These are phyloP conservation scores for Teunomyces tritomae DNA, from an alignment of 805 yeast species.

Conservation along the genomic window DNA sequence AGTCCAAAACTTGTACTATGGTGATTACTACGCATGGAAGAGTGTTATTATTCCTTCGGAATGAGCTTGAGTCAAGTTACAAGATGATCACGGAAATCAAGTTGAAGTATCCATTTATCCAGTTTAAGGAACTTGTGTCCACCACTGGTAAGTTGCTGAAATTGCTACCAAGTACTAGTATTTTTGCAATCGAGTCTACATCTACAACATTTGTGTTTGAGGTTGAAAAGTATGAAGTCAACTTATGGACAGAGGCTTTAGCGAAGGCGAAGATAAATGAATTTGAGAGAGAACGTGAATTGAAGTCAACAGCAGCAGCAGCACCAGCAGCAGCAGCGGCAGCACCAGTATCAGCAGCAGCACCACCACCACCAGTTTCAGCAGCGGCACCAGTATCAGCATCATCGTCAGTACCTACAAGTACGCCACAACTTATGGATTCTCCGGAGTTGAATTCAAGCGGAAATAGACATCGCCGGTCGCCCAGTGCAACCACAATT, in stretches of 20 bases:
- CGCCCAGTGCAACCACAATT: constrained; percentile 3
- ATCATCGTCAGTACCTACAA: too few species aligned
- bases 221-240: constrained; percentile 49
- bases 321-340: background rate
- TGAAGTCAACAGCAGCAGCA: background rate
- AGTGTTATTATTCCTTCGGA: constrained; percentile 50
- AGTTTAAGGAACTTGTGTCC: constrained; percentile 57
- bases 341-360: background rate
- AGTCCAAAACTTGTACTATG: constrained; percentile 47
- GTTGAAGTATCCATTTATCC: constrained; percentile 50
- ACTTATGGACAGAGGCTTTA: constrained; percentile 56
- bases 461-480: constrained; percentile 3
- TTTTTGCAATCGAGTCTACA: constrained; percentile 58
- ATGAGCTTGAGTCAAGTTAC: constrained; percentile 36
- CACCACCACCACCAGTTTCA: too few species aligned
- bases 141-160: constrained; percentile 29
- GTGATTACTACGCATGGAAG: constrained; percentile 64
- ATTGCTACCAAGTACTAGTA: constrained; percentile 38
- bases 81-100: constrained; percentile 54
- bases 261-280: constrained; percentile 29
- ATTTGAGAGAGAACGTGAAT: constrained; percentile 14
- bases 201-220: constrained; percentile 55
- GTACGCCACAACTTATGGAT: constrained; percentile 20
- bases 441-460: constrained; percentile 19
- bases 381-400: too few species aligned